These are phyloP conservation scores for Bassia scoparia DNA, from an alignment of 148 eudicot genomes.

Conservation along the genomic window DNA sequence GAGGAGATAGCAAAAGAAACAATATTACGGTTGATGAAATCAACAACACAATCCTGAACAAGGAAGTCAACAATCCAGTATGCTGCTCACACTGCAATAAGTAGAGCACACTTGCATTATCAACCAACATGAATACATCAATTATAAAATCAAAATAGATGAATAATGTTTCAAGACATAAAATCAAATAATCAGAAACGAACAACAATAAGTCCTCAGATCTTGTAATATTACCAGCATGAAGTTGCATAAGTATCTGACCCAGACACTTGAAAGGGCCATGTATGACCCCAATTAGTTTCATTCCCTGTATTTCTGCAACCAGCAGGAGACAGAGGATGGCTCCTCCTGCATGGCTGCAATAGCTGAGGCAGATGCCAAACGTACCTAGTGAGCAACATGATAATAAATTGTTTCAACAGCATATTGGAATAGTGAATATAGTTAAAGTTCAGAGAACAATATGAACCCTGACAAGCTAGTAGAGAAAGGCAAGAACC, in stretches of 20 bases:
- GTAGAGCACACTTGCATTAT: slow-evolving; percentile 63
- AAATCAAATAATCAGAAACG: no score
- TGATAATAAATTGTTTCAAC: slow-evolving; percentile 11
- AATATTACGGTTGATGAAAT: slow-evolving; percentile 75
- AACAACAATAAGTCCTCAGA: no score
- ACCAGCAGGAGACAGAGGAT: slow-evolving; percentile 87
- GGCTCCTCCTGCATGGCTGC: slow-evolving; percentile 86
- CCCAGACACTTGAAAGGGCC: slow-evolving; percentile 94
- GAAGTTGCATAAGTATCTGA: slow-evolving; percentile 94
- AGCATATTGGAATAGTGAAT: slow-evolving; percentile 4
- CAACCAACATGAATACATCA: background rate
- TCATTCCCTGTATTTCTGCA: slow-evolving; percentile 79
- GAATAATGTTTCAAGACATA: background rate
- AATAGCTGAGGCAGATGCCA: slow-evolving; percentile 79
- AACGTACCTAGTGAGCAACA: slow-evolving; percentile 59
- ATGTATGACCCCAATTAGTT: slow-evolving; percentile 76
- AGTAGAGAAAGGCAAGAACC: background rate
- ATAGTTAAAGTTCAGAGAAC: background rate
- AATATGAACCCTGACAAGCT: background rate
- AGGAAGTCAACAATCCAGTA: slow-evolving; percentile 61
- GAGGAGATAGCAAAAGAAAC: background rate
- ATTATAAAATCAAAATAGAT: background rate
- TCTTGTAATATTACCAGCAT: slow-evolving; percentile 51
- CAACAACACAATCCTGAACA: slow-evolving; percentile 75
- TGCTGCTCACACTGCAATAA: slow-evolving; percentile 73